Evolutionary conservation across 2,329 filamentous ascomycete species (phyloP), one percentile per base, ranked within the genome.

Genomic region (Penicillium brevicompactum): DNA sequence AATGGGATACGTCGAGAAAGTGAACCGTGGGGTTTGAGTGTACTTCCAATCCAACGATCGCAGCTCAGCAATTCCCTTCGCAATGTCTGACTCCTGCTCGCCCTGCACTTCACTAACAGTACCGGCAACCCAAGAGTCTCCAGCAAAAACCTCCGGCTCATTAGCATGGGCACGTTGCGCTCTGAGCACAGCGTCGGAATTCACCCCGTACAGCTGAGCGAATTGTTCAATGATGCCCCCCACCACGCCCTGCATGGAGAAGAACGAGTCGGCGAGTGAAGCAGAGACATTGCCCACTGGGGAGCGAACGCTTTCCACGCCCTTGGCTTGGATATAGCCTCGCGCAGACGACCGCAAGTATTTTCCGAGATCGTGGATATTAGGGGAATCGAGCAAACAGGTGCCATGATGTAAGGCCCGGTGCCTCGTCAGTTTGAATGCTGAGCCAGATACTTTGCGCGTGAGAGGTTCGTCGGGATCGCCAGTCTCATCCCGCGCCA

Each of bases 391-490:
- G 2, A 97, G 79, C 42, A 99, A 80, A 67, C 92, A 94, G 0
- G 94, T 99, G 7, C 92, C 94, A 74, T 99, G 94, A 74, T 99
- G 94, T 55, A 99, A 80, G 7, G 92, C 88, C 43, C 93, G 83
- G 46, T 85, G 78, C 22, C 90, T 82, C 0, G 90, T 97, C 51
- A 99, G 80, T 74, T 97, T 97, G 77, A 96, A 99, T 10, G 94
- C 94, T 0, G 92, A 97, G 1, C 94, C 94, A 0, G 92, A 96
- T 10, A 97, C 83, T 73, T 99, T 99, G 69, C 87, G 84, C 1
- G 82, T 80, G 34, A 70, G 68, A 9, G 57, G 57, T 58, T 68
- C 47, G 70, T 61, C 47, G 5, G 56, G 22, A 40, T 67, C 77
- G 4, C 42, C 46, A 11, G 13, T 34, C 7, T 55, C 56, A 13